Conservation (phyloP, 129 eudicot genomes). For the Lactuca sativa region DNA sequence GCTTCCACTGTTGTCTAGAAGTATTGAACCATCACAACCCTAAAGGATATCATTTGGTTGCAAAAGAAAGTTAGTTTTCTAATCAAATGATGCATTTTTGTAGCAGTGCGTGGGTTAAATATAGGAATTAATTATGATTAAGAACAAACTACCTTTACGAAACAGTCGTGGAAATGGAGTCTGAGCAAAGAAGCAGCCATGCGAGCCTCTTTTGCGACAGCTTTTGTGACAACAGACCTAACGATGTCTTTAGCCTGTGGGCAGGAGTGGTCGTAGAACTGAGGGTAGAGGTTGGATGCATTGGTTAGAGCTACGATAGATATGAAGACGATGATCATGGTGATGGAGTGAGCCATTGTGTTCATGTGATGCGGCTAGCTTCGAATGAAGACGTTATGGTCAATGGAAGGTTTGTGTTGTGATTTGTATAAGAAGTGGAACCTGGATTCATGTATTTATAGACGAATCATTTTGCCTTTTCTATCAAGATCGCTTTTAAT, state of each 20-base stretch:
- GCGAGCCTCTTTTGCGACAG: conserved; percentile 74
- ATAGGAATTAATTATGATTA: no score
- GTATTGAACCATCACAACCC: conserved; percentile 63
- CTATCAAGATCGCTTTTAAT: no score
- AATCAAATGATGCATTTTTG: not conserved
- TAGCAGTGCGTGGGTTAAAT: not conserved
- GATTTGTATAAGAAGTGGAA: conserved; percentile 24
- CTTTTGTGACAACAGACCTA: conserved; percentile 65
- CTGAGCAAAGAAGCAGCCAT: conserved; percentile 91
- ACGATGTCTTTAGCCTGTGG: conserved; percentile 60
- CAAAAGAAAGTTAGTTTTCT: conserved; percentile 5
- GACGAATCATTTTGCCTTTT: not conserved
- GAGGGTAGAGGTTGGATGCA: conserved; percentile 36
- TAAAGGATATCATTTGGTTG: conserved; percentile 2
- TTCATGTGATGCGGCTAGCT: conserved; percentile 18
- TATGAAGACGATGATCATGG: conserved; percentile 29
- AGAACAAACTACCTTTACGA: conserved; percentile 61
- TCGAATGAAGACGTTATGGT: not conserved
- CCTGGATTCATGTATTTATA: conserved; percentile 24
- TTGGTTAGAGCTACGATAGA: conserved; percentile 25
- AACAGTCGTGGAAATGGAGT: conserved; percentile 90
- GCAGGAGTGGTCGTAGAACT: conserved; percentile 48
- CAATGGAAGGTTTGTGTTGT: conserved; percentile 2
- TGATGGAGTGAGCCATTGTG: conserved; percentile 30
- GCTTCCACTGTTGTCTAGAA: conserved; percentile 41